These are phyloP conservation scores for Ogataea wickerhamii DNA, from an alignment of 805 yeast genomes.

Conservation along the genomic window DNA sequence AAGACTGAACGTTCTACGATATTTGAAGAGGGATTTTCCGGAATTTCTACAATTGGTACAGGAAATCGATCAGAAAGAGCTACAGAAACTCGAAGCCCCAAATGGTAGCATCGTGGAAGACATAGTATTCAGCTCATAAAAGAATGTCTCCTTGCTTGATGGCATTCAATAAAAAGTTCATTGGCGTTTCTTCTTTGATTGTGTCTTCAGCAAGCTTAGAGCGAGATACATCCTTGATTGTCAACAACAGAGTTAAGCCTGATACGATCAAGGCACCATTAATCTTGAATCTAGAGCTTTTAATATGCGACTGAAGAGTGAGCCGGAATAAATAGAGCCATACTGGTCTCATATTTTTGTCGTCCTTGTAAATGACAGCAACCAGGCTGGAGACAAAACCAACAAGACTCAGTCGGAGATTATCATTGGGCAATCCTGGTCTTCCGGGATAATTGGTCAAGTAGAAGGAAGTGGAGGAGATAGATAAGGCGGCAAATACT, in stretches of 20 bases:
- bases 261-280: slow-evolving; percentile 14
- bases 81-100: slow-evolving; percentile 23
- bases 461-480: slow-evolving; percentile 6
- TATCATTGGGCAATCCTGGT: background rate
- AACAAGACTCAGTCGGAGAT: slow-evolving; percentile 8
- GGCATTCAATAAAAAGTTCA: slow-evolving; percentile 6
- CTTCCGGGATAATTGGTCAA: slow-evolving; percentile 2
- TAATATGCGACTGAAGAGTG: slow-evolving; percentile 17
- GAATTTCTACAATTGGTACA: slow-evolving; percentile 16
- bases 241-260: slow-evolving; percentile 13
- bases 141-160: slow-evolving; percentile 2
- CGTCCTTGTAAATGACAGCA: slow-evolving; percentile 11
- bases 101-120: slow-evolving; percentile 19
- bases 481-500: slow-evolving; percentile 10
- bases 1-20: slow-evolving; percentile 28
- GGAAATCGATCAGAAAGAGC: slow-evolving; percentile 8
- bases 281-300: slow-evolving; percentile 8
- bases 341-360: slow-evolving; percentile 13
- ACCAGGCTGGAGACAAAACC: slow-evolving; percentile 17
- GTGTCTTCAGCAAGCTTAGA: slow-evolving; percentile 2
- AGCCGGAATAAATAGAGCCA: slow-evolving; percentile 22
- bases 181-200: slow-evolving; percentile 4
- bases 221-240: slow-evolving; percentile 13
- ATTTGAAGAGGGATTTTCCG: slow-evolving; percentile 15
- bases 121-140: slow-evolving; percentile 10